Evolutionary conservation across 2,329 filamentous ascomycete species (phyloP).

Genomic region (Fusarium sp.): DNA sequence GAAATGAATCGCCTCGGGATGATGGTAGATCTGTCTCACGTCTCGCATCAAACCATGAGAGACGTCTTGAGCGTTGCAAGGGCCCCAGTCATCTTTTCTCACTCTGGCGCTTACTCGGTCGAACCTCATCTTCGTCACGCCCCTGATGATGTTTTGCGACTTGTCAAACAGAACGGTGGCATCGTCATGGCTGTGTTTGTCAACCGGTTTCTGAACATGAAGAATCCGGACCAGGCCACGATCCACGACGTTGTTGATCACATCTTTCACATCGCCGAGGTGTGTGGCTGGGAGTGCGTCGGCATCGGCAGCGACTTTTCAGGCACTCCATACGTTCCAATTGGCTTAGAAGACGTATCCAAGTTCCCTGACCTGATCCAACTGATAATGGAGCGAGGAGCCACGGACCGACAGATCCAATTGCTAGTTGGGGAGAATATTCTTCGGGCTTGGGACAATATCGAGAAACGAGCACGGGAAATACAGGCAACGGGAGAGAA

Average conservation of each 20-base stretch:
- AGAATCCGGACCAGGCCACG: slow-evolving; percentile 49
- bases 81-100: slow-evolving; percentile 53
- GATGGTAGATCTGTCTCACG: slow-evolving; percentile 53
- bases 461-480: slow-evolving; percentile 47
- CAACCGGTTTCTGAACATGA: slow-evolving; percentile 53
- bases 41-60: slow-evolving; percentile 50
- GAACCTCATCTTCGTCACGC: slow-evolving; percentile 56
- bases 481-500: slow-evolving; percentile 38
- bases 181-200: slow-evolving; percentile 59
- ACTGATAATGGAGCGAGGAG: slow-evolving; percentile 49
- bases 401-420: slow-evolving; percentile 47
- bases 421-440: slow-evolving; percentile 49
- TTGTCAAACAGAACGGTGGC: slow-evolving; percentile 55
- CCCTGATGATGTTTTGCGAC: slow-evolving; percentile 56
- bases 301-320: slow-evolving; percentile 57
- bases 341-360: slow-evolving; percentile 52
- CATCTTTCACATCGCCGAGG: slow-evolving; percentile 48
- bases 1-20: slow-evolving; percentile 58
- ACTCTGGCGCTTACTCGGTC: slow-evolving; percentile 48
- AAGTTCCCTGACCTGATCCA: slow-evolving; percentile 54
- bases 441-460: slow-evolving; percentile 48
- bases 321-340: slow-evolving; percentile 49
- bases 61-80: slow-evolving; percentile 46
- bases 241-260: slow-evolving; percentile 56
- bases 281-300: slow-evolving; percentile 55